Conservation (phyloP, 164 flowering plant species). For the Vitis rotundifolia region DNA sequence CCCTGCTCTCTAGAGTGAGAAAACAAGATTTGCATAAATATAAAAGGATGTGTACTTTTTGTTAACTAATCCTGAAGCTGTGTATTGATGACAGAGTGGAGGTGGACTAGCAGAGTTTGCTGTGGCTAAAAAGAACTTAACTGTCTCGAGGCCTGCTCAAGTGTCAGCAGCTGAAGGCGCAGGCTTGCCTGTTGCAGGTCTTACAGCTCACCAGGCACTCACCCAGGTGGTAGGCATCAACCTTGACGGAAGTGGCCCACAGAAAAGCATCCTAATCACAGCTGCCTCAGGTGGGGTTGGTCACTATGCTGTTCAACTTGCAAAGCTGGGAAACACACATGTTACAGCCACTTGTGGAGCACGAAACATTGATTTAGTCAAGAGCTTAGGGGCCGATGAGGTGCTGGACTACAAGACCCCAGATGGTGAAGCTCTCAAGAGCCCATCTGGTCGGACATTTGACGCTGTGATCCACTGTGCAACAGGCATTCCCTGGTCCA, state of each 20-base stretch:
- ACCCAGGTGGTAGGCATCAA: constrained; percentile 24
- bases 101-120: constrained; percentile 46
- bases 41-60: too few relatives aligned
- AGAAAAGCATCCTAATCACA: constrained; percentile 31
- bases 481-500: constrained; percentile 25
- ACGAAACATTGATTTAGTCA: too few relatives aligned
- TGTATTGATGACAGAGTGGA: constrained; percentile 26
- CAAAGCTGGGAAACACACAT: too few relatives aligned
- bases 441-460: constrained; percentile 38
- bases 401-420: constrained; percentile 32
- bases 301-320: too few relatives aligned
- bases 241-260: constrained; percentile 21
- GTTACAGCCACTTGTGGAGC: too few relatives aligned
- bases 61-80: too few relatives aligned
- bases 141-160: too few relatives aligned
- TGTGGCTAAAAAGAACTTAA: not conserved
- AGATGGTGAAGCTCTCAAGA: constrained; percentile 29
- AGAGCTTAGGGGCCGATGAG: constrained; percentile 13
- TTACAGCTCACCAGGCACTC: not conserved
- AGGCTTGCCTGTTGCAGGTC: not conserved
- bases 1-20: too few relatives aligned
- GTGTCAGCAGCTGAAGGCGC: too few relatives aligned
- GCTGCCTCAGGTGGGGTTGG: constrained; percentile 49
- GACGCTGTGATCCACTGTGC: constrained; percentile 37
- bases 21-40: too few relatives aligned